Evolutionary conservation across 2,329 filamentous ascomycete species (phyloP).

Genomic region (Colletotrichum siamense): DNA sequence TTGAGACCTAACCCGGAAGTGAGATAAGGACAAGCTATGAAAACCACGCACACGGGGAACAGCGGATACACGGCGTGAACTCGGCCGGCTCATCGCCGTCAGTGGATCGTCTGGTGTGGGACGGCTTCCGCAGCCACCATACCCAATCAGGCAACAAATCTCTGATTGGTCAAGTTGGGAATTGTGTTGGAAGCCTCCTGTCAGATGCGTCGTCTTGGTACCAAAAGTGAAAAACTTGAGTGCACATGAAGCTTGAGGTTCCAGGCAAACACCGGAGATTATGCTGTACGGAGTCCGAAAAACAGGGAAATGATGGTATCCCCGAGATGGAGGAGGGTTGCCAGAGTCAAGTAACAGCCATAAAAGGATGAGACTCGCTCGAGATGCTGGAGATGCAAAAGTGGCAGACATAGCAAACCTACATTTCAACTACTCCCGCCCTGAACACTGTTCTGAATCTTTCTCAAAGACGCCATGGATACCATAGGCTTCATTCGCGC

Average conservation of each 20-base stretch:
- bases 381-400: not conserved
- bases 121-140: not conserved
- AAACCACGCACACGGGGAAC: not conserved
- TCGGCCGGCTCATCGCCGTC: not conserved
- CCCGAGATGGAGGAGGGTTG: not conserved
- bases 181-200: not conserved
- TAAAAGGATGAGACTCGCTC: not conserved
- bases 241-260: not conserved
- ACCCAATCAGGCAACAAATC: not conserved
- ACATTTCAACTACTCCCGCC: not conserved
- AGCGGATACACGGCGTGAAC: not conserved
- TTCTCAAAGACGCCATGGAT: not conserved
- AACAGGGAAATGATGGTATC: not conserved
- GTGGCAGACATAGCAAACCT: not conserved
- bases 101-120: not conserved
- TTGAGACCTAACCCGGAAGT: not conserved
- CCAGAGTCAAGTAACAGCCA: not conserved
- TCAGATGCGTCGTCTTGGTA: not conserved
- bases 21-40: rapidly evolving
- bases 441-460: rapidly evolving
- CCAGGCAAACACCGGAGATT: not conserved
- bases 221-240: not conserved
- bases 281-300: not conserved
- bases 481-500: not conserved
- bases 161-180: not conserved